These are phyloP conservation scores for Pneumocystis murina DNA, from an alignment of 1,139 yeast genomes.

Conservation along the genomic window DNA sequence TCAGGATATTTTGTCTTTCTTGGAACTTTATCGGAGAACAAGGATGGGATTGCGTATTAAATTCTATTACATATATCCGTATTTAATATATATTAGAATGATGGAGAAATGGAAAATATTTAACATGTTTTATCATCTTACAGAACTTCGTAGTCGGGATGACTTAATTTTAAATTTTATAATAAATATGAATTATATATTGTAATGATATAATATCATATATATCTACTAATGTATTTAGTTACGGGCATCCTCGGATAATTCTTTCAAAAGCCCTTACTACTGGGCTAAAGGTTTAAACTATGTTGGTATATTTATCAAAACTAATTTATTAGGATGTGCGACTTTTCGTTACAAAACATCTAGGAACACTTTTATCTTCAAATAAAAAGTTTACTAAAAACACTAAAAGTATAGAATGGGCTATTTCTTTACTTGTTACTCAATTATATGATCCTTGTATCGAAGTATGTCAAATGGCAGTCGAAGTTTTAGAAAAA, in stretches of 20 bases:
- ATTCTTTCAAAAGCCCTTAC: conserved; percentile 51
- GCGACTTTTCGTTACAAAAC: conserved; percentile 41
- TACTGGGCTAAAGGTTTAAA: conserved; percentile 30
- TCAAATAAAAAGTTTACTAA: conserved; percentile 9
- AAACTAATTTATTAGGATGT: conserved; percentile 22
- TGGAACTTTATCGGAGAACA: conserved; percentile 50
- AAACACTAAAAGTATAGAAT: conserved; percentile 20
- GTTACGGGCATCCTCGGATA: conserved; percentile 53
- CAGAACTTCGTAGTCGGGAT: conserved; percentile 41
- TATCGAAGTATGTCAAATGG: conserved; percentile 41
- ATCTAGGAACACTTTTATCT: conserved; percentile 33
- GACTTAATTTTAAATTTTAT: conserved; percentile 46
- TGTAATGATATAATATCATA: conserved; percentile 12
- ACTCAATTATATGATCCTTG: conserved; percentile 58
- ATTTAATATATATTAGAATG: conserved; percentile 21
- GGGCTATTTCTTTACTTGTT: conserved; percentile 40
- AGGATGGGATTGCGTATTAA: conserved; percentile 38
- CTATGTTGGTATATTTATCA: background rate
- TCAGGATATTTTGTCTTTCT: conserved; percentile 65
- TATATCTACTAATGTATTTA: background rate
- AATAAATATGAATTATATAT: conserved; percentile 43
- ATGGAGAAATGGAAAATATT: conserved; percentile 74
- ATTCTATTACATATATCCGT: background rate
- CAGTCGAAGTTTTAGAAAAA: conserved; percentile 38
- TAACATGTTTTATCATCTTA: conserved; percentile 60